Percentiles rank a stretch among this genome's conserved stretches.
phyloP scores from a whole-genome alignment of 805 yeast species.

The Wickerhamiella siamensis region DNA sequence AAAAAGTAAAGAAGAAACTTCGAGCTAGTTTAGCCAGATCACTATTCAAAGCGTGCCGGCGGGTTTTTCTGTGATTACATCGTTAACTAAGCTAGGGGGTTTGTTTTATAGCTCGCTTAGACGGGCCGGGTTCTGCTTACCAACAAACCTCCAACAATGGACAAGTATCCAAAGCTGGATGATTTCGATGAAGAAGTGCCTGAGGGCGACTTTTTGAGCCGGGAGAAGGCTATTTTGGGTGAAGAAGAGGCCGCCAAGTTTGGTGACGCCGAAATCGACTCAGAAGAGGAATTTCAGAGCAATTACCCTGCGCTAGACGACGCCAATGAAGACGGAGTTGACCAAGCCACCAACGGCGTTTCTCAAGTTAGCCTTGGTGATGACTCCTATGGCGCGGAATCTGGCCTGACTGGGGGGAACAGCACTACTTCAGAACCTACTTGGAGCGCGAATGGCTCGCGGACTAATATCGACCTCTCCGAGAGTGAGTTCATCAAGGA shows the following conservation, averaged over 20 bases:
- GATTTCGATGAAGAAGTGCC: conserved; percentile 27
- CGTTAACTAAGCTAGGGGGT: not conserved
- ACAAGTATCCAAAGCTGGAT: conserved; percentile 48
- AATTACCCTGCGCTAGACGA: conserved; percentile 19
- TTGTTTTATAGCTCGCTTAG: not conserved
- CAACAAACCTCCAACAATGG: conserved; percentile 22
- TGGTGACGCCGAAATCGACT: conserved; percentile 19
- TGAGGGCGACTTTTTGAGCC: conserved; percentile 27
- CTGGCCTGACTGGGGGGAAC: too few species aligned
- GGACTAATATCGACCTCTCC: conserved; percentile 22
- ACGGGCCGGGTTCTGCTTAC: not conserved
- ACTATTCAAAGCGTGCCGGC: too few species aligned
- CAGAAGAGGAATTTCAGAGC: conserved; percentile 16
- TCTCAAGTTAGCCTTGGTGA: conserved; percentile 5
- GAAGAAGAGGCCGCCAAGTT: conserved; percentile 27
- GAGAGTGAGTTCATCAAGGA: conserved; percentile 49
- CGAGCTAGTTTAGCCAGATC: too few species aligned
- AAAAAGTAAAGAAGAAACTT: not conserved
- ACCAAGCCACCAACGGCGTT: conserved; percentile 10
- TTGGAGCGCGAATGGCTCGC: conserved; percentile 15
- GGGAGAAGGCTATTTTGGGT: conserved; percentile 31
- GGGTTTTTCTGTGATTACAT: too few species aligned
- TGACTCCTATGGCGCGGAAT: not conserved
- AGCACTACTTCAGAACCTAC: conserved; percentile 20
- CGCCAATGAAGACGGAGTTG: conserved; percentile 6